Conservation (phyloP, 257 asterid genomes). For the Penstemon eatonii region DNA sequence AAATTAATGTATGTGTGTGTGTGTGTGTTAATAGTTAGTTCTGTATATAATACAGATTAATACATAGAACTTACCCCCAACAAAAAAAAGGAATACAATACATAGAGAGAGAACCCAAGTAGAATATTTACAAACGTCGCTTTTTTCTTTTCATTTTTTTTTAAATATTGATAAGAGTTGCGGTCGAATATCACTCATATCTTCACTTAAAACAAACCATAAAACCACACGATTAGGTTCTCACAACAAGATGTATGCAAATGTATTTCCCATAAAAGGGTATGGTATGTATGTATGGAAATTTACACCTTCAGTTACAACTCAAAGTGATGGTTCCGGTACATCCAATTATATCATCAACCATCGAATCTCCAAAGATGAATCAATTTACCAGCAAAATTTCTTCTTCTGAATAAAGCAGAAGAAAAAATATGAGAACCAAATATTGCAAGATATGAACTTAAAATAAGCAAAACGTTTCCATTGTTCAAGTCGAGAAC, state of each 20-base stretch:
- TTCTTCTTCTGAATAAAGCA: slow-evolving; percentile 62
- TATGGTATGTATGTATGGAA: not conserved
- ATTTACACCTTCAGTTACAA: slow-evolving; percentile 30
- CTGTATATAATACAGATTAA: no score
- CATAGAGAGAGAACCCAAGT: no score
- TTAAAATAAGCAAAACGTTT: not conserved
- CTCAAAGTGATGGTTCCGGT: slow-evolving; percentile 17
- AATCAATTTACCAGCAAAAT: slow-evolving; percentile 66
- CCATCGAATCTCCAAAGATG: slow-evolving; percentile 23
- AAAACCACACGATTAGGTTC: slow-evolving; percentile 1
- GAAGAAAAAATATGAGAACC: slow-evolving; percentile 8
- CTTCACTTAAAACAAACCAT: not conserved
- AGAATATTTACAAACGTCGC: no score
- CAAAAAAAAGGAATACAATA: no score
- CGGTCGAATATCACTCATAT: not conserved
- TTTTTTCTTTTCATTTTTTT: no score
- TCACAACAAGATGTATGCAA: not conserved
- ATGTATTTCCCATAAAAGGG: slow-evolving; percentile 4
- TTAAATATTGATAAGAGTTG: no score
- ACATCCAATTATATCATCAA: slow-evolving; percentile 13
- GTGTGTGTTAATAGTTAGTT: no score
- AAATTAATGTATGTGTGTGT: no score
- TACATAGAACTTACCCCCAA: no score
- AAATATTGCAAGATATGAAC: not conserved
- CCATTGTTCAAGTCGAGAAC: not conserved